phyloP scores from a whole-genome alignment of 192 early-diverging fungal genomes.

The Cetraspora pellucida region DNA sequence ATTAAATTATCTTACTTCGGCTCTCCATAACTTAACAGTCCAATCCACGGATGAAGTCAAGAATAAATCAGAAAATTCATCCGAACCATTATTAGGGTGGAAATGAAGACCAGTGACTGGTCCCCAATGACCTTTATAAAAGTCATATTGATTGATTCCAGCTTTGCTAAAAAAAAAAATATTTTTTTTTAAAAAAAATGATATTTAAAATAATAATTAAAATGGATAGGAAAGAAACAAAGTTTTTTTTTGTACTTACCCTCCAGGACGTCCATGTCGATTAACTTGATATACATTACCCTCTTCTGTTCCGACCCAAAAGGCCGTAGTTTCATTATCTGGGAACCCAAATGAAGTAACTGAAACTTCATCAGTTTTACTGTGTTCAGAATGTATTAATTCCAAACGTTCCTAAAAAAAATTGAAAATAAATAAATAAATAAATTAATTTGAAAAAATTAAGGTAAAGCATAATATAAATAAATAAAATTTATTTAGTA shows the following conservation, averaged over 20 bases:
- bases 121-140: conserved; percentile 86
- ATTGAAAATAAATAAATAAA: background rate
- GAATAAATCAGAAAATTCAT: conserved; percentile 90
- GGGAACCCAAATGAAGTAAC: conserved; percentile 91
- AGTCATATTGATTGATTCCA: conserved; percentile 85
- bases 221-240: background rate
- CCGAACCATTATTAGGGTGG: conserved; percentile 80
- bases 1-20: conserved; percentile 47
- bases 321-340: conserved; percentile 87
- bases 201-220: background rate
- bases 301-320: conserved; percentile 97
- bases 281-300: conserved; percentile 93
- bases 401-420: conserved; percentile 71
- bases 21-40: conserved; percentile 96
- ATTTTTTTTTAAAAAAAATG: background rate
- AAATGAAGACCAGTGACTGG: conserved; percentile 88
- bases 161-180: conserved; percentile 71
- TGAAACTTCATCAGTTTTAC: conserved; percentile 90
- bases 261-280: conserved; percentile 92
- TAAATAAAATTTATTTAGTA: too few species aligned
- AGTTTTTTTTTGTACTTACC: conserved; percentile 46
- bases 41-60: conserved; percentile 93
- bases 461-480: too few species aligned
- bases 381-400: conserved; percentile 71
- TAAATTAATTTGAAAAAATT: background rate